These are phyloP conservation scores for Picea mariana DNA, from an alignment of 83 land plant species.

Conservation along the genomic window DNA sequence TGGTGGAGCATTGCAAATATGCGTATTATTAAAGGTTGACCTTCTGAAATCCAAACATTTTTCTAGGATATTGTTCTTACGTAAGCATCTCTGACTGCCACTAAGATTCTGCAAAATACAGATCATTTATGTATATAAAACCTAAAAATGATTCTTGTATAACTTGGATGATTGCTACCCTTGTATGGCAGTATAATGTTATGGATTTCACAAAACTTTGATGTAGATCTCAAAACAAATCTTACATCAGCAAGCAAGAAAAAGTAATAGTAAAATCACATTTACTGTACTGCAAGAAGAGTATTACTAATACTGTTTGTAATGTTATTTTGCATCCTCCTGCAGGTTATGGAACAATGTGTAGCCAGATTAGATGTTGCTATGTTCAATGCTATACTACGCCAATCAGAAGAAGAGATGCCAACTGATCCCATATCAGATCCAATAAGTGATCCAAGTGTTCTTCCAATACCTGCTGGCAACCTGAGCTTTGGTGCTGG, in stretches of 20 bases:
- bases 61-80: not conserved
- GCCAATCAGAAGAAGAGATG: slow-evolving; percentile 78
- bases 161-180: not conserved
- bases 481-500: slow-evolving; percentile 92
- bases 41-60: not conserved
- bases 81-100: not conserved
- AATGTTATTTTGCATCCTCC: not conserved
- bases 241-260: no score
- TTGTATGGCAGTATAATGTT: not conserved
- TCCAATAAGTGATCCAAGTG: slow-evolving; percentile 82
- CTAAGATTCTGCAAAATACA: not conserved
- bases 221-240: no score
- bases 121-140: not conserved
- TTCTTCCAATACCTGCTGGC: slow-evolving; percentile 90
- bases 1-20: no score
- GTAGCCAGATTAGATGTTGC: slow-evolving; percentile 90
- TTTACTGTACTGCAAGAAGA: not conserved
- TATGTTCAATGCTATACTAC: slow-evolving; percentile 96
- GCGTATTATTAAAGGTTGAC: not conserved
- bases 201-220: not conserved
- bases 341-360: slow-evolving; percentile 84
- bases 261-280: no score
- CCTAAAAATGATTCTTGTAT: not conserved
- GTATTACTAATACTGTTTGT: not conserved
- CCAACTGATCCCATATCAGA: slow-evolving; percentile 98